Evolutionary conservation across 495 filamentous ascomycete species (phyloP).

Genomic region (Baudoinia panamericana): DNA sequence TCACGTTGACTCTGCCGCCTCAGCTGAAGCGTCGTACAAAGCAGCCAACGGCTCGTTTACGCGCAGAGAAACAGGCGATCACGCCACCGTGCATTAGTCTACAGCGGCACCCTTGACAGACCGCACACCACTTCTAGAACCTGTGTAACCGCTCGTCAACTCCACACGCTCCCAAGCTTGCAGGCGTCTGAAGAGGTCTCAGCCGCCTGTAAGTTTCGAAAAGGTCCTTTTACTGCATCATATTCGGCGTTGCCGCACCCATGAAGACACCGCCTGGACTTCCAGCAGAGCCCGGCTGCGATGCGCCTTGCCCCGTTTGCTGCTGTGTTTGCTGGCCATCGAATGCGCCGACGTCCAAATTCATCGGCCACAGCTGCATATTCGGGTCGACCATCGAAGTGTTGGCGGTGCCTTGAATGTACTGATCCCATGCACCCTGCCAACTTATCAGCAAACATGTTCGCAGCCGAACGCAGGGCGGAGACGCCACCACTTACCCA

Average conservation of each 20-base stretch:
- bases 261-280: slow-evolving; percentile 12
- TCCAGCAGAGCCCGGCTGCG: not conserved
- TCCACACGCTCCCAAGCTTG: too few species aligned
- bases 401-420: slow-evolving; percentile 25
- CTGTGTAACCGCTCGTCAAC: too few species aligned
- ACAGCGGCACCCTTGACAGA: too few species aligned
- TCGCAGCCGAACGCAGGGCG: too few species aligned
- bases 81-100: too few species aligned
- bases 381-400: slow-evolving; percentile 24
- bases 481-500: slow-evolving; percentile 48
- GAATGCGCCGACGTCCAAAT: slow-evolving; percentile 11
- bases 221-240: slow-evolving; percentile 15
- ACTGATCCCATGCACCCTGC: slow-evolving; percentile 31
- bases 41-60: too few species aligned
- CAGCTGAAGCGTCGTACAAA: too few species aligned
- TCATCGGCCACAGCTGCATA: slow-evolving; percentile 27
- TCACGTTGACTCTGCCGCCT: too few species aligned
- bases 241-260: slow-evolving; percentile 12
- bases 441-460: not conserved
- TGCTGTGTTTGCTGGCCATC: slow-evolving; percentile 4
- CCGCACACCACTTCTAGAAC: too few species aligned
- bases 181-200: too few species aligned
- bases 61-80: too few species aligned
- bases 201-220: too few species aligned
- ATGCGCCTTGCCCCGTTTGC: not conserved